Conservation (phyloP, 1,284 basidiomycete species). For the Schizophyllum amplum region DNA sequence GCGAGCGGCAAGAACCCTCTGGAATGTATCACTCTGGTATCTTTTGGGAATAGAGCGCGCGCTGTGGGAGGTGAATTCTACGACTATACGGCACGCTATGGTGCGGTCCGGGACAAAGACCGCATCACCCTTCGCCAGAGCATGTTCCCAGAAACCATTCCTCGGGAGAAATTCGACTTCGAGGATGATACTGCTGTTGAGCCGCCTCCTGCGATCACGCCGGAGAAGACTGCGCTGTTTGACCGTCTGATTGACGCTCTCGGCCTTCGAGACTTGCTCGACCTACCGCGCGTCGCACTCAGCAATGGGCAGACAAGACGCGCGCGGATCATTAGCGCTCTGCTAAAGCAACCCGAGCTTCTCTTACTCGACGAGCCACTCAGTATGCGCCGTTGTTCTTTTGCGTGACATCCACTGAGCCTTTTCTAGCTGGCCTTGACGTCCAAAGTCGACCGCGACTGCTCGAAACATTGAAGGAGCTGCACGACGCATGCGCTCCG, state of each 20-base stretch:
- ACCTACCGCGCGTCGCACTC: constrained; percentile 75
- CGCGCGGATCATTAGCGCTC: constrained; percentile 75
- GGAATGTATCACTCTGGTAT: constrained; percentile 53
- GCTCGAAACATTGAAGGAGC: constrained; percentile 44
- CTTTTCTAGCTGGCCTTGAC: constrained; percentile 63
- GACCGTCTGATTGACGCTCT: constrained; percentile 44
- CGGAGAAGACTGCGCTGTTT: constrained; percentile 30
- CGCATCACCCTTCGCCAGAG: constrained; percentile 62
- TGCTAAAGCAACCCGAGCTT: constrained; percentile 64
- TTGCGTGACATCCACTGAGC: constrained; percentile 3
- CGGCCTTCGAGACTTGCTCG: constrained; percentile 55
- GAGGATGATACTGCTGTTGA: constrained; percentile 23
- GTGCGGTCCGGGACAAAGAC: constrained; percentile 79
- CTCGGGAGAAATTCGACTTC: constrained; percentile 20
- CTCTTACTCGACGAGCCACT: constrained; percentile 83
- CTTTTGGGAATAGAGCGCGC: constrained; percentile 60
- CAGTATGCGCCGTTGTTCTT: constrained; percentile 35
- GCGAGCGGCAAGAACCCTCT: constrained; percentile 34
- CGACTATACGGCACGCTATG: constrained; percentile 88
- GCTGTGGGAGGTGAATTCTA: constrained; percentile 71
- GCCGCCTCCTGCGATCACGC: constrained; percentile 6
- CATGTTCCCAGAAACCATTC: constrained; percentile 49
- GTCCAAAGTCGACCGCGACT: constrained; percentile 49
- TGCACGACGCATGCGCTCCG: constrained; percentile 46
- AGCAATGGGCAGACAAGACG: constrained; percentile 91